These are phyloP conservation scores for Monosporozyma yasuniensis DNA, from an alignment of 805 yeast genomes.

Conservation along the genomic window DNA sequence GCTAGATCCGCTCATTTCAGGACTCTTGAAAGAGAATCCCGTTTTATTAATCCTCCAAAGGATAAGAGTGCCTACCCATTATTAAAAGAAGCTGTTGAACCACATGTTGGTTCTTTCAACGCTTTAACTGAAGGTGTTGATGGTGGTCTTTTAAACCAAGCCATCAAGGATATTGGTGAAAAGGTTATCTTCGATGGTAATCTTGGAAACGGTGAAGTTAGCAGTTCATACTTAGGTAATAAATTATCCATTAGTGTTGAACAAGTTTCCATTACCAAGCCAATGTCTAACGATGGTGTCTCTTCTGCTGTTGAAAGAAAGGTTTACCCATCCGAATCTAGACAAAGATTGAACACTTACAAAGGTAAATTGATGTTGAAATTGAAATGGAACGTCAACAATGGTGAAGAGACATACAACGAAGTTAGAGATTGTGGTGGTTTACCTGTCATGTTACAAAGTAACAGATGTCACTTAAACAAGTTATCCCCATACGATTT, in stretches of 20 bases:
- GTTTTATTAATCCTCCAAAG: conserved; percentile 83
- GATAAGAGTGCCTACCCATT: conserved; percentile 77
- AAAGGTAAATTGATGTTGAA: conserved; percentile 70
- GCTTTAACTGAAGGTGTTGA: conserved; percentile 84
- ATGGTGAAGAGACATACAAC: conserved; percentile 60
- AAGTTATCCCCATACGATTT: conserved; percentile 74
- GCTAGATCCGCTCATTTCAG: conserved; percentile 38
- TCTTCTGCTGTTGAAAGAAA: conserved; percentile 65
- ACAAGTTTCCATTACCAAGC: conserved; percentile 77
- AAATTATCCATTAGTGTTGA: conserved; percentile 80
- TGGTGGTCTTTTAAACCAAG: conserved; percentile 79
- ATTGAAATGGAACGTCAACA: conserved; percentile 80
- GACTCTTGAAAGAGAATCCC: conserved; percentile 80
- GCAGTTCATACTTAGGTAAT: conserved; percentile 67
- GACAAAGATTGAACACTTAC: conserved; percentile 83
- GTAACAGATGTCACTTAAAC: conserved; percentile 87
- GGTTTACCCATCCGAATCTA: conserved; percentile 75
- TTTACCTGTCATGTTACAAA: conserved; percentile 81
- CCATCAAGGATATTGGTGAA: conserved; percentile 80
- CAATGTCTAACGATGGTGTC: conserved; percentile 47
- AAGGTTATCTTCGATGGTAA: conserved; percentile 74
- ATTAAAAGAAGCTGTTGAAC: conserved; percentile 80
- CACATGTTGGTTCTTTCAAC: conserved; percentile 93
- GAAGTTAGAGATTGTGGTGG: conserved; percentile 88
- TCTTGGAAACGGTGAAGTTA: conserved; percentile 24